Evolutionary conservation across 192 early-diverging fungal species (phyloP).

Genomic region (Coemansia sp.): DNA sequence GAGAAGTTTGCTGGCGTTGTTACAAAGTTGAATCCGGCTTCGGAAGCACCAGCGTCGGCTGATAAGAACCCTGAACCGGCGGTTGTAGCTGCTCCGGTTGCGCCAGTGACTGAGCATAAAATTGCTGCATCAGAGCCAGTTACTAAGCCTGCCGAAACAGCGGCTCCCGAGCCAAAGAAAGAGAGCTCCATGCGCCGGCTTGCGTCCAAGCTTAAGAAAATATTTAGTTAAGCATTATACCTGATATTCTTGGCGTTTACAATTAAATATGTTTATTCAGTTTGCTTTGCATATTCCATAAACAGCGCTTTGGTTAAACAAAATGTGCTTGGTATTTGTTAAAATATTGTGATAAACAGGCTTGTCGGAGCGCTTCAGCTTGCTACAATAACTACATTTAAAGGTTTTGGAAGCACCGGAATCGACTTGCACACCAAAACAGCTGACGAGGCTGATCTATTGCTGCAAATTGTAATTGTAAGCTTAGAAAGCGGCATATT

Average conservation of each 20-base stretch:
- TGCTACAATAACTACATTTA: too few species aligned
- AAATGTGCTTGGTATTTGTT: too few species aligned
- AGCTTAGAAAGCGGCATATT: too few species aligned
- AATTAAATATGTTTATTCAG: background rate
- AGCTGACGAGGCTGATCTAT: too few species aligned
- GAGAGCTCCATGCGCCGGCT: background rate
- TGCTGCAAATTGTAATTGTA: too few species aligned
- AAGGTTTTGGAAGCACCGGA: too few species aligned
- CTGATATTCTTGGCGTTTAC: background rate
- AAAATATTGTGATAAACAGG: too few species aligned
- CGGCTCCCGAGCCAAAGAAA: background rate
- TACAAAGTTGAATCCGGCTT: background rate
- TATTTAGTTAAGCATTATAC: constrained; percentile 6
- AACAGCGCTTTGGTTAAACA: too few species aligned
- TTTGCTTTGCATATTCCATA: too few species aligned
- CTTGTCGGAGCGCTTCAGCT: too few species aligned
- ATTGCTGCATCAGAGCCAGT: background rate
- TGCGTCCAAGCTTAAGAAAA: constrained; percentile 7
- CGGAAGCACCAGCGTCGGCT: background rate
- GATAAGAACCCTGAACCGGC: background rate
- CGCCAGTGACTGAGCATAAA: background rate
- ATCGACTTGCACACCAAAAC: too few species aligned
- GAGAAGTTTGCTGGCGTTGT: constrained; percentile 34
- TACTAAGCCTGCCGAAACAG: constrained; percentile 1
- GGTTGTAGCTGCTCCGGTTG: background rate